Base-by-base conservation (phyloP, 805 yeast genomes). In the Yarrowia sp. region DNA sequence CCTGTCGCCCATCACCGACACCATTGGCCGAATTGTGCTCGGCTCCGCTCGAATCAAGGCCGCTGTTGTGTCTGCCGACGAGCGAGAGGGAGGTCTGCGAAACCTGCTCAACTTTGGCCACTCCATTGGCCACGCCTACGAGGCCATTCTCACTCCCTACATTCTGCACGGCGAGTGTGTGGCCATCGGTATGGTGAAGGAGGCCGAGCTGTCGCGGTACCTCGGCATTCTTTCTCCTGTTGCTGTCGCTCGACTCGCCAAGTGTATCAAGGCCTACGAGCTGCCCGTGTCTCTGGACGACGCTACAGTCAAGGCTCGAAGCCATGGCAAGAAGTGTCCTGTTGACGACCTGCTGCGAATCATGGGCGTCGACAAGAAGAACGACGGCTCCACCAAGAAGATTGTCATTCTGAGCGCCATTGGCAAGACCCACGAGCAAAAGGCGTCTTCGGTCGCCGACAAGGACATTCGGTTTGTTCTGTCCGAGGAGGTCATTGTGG, bases 91-190 rank as follows among this genome's bases (percentile, higher is more conserved):
- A 60, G 95, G 97, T 3, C 83, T 95, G 72, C 85, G 99, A 79
- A 95, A 95, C 78, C 80, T 95, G 71, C 83, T 95, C 69, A 95
- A 95, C 79, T 95, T 94, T 76, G 99, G 99, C 42, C 99, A 95
- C 78, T 86, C 97, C 36, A 93, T 95, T 73, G 99, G 99, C 53
- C 99, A 95, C 77, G 99, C 99, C 20, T 92, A 90, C 71, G 99
- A 95, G 81, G 98, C 99, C n/a, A 87, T 95, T 42, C 82, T 95
- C 70, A 93, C 98, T 4, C 99, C 99, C 9, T 92, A 93, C 77
- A 95, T 97, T 30, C 83, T 95, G 53, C 99, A 95, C 75, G 99
- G 99, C 69, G 99, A 95, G 79, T 95, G 99, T 84, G 99, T 95
- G n/a, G 84, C 98, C n/a, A 85, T 95, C 70, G 99, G 99, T 71